Conservation (phyloP, 495 filamentous ascomycete species). For the Parmelia sp. region DNA sequence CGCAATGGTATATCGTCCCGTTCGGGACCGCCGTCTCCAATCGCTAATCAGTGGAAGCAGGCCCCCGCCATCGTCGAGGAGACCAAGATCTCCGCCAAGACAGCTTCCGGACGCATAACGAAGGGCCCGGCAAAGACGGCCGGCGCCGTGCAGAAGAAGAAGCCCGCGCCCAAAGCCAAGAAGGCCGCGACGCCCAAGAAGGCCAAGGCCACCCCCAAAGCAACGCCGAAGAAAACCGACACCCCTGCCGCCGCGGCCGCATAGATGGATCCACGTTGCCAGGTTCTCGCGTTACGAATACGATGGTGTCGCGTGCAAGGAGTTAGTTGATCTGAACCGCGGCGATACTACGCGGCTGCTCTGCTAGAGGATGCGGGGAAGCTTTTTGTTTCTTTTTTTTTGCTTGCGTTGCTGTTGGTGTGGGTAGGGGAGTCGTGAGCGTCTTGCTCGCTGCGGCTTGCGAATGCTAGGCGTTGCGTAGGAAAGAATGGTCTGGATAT, state of each 20-base stretch:
- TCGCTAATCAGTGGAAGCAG: constrained; percentile 30
- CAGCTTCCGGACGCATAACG: constrained; percentile 84
- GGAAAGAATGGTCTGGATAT: neutral
- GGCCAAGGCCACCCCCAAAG: neutral
- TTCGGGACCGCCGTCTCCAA: neutral
- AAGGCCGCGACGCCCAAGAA: constrained; percentile 6
- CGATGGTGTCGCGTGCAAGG: neutral
- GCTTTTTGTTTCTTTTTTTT: neutral
- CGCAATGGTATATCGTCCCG: constrained; percentile 35
- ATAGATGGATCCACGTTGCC: neutral
- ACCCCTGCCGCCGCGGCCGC: constrained; percentile 14
- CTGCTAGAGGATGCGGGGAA: neutral
- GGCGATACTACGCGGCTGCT: neutral
- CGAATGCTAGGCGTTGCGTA: neutral
- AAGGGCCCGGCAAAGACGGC: constrained; percentile 60
- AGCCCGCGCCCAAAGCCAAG: constrained; percentile 33
- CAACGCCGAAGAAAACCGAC: constrained; percentile 15
- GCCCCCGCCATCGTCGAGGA: constrained; percentile 66
- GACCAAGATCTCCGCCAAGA: constrained; percentile 69
- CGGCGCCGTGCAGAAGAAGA: constrained; percentile 55
- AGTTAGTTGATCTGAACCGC: neutral
- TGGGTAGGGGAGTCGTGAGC: neutral
- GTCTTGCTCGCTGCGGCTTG: neutral
- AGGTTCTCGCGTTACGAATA: neutral
- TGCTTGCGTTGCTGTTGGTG: neutral